Evolutionary conservation across 768 basidiomycete genomes (phyloP), one percentile per base, ranked within the genome.

Genomic region (Termitomyces sp.): DNA sequence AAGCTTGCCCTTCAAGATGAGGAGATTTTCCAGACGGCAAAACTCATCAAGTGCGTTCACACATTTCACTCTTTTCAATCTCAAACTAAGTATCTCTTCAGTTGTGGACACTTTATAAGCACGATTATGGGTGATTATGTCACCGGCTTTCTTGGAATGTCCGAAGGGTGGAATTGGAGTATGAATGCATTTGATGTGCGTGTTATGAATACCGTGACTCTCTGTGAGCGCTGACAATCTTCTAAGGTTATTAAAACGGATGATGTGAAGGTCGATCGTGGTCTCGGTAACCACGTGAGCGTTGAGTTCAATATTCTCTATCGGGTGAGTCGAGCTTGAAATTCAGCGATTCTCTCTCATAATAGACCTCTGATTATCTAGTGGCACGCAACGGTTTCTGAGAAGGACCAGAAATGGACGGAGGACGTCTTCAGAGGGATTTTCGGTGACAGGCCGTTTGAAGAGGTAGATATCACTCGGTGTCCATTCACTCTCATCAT

Each of bases 281-380:
- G 88, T 9, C 73, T 78, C 53, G 90, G 90, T 15, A 90, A 90
- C 64, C 82, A 82, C 58, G 79, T 79, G 58, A 89, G 87, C 28
- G 76, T 88, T 35, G 90, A 91, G 67, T 90, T 90, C 75, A 89
- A 78, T 53, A 58, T 80, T 32, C 68, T 81, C 2, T 81, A 81
- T 69, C 59, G 78, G 28, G 79, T 79, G 65, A 45, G 72, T 65
- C 7, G 22, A 49, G 3, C 20, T 22, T 4, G 5, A 12, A 16
- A n/a, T n/a, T 53, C 39, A 9, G 18, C 48, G 32, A 28, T 28
- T 28, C 28, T 2, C 1, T 40, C 38, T 22, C 16, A 50, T 32
- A 20, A 16, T 39, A 20, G 9, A 18, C n/a, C 18, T 20, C 11
- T 46, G 2, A 13, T 24, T 2, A 11, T 46, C 13, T 53, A 79